phyloP scores from a whole-genome alignment of 208 protist genomes.

The Sergeia podlipaevii region DNA sequence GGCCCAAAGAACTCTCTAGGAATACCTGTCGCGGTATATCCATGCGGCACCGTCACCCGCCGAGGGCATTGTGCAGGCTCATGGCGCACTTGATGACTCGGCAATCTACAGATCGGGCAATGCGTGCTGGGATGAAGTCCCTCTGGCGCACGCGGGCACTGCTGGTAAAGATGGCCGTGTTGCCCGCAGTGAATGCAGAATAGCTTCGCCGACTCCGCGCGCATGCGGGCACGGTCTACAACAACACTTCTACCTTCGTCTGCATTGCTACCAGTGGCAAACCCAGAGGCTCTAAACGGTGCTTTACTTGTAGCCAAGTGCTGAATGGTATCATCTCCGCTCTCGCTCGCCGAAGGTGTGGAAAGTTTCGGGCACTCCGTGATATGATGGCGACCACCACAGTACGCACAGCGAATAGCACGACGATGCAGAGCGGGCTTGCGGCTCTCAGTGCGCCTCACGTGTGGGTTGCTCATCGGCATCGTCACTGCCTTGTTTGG shows the following conservation, averaged over 20 bases:
- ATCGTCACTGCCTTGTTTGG: constrained; percentile 45
- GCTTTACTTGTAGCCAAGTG: constrained; percentile 11
- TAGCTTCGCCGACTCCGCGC: constrained; percentile 7
- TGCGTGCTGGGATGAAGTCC: constrained; percentile 38
- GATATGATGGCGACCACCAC: constrained; percentile 70
- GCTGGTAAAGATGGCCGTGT: constrained; percentile 42
- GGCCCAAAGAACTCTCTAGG: constrained; percentile 5
- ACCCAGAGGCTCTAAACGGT: no score
- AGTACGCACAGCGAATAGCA: constrained; percentile 75
- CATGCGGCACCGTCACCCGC: constrained; percentile 31
- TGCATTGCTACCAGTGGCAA: not conserved
- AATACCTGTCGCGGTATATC: constrained; percentile 31
- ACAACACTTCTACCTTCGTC: not conserved
- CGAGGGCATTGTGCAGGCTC: constrained; percentile 43
- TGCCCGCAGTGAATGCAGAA: constrained; percentile 72
- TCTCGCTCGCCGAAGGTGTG: no score
- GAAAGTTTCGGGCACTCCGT: constrained; percentile 56
- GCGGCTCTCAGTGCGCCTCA: constrained; percentile 27
- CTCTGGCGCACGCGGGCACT: constrained; percentile 31
- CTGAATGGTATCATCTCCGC: not conserved
- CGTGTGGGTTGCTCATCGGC: constrained; percentile 31
- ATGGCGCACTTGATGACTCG: constrained; percentile 22
- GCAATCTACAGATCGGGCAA: constrained; percentile 51
- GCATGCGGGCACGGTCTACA: not conserved
- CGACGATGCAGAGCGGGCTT: constrained; percentile 62